Base-by-base conservation (phyloP, 371 early-diverging fungal species). In the Mortierella polycephala region DNA sequence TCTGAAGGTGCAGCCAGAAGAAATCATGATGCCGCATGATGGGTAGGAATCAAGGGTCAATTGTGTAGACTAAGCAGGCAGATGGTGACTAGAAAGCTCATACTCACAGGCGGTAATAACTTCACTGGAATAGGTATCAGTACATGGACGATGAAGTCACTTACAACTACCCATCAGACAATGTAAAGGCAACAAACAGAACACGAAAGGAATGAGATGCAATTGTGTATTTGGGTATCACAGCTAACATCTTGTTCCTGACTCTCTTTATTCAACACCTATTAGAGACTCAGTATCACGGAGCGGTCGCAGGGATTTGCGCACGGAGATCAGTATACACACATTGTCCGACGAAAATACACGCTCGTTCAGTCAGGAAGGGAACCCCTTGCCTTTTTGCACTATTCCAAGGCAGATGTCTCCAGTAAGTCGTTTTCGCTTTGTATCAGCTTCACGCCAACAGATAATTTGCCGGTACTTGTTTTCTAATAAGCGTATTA, bases 121-220 rank as follows among this genome's bases (percentile, higher is more conserved):
- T 14, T n/a, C n/a, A 12, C 13, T 57, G 42, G 11, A 52, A 21
- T 57, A 75, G 76, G 4, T 75, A 62, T 42, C 76, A 75, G 20
- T 75, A 75, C 57, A 75, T 75, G 76, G 76, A 75, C 40, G 76
- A 75, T 40, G 76, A 75, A 56, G 50, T 71, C 56, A 55, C 30
- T 14, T 75, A 71, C 49, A 40, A 50, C 51, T 69, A 40, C 52
- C 70, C 65, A 16, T 23, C 37, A n/a, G 76, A 75, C 21, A n/a
- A 47, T 59, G 76, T 70, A 67, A 67, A 47, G 11, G 47, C 47
- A 47, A 10, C 47, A 21, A 9, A 51, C 51, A n/a, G 51, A 9
- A 51, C 51, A 5, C 51, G 51, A 9, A 64, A 45, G 7, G 14
- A 14, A 44, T 11, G 30, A 7, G 10, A 20, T 7, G 16, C 37